Conservation (phyloP, 306 rosid species). For the Castanea sativa region DNA sequence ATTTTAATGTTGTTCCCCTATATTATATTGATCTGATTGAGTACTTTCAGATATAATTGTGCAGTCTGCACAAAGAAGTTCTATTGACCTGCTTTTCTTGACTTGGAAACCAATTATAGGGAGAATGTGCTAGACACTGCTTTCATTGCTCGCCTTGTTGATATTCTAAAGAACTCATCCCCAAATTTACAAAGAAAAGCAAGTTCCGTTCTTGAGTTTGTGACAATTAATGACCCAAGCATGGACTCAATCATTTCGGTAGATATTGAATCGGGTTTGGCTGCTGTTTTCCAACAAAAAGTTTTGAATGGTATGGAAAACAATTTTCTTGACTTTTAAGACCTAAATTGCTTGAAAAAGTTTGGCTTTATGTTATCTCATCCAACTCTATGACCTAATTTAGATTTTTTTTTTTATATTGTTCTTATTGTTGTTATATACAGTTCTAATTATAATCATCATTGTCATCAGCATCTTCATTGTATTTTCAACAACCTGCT, state of each 20-base stretch:
- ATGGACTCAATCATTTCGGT: slow-evolving; percentile 37
- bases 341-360: not conserved
- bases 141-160: slow-evolving; percentile 54
- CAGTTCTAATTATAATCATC: not conserved
- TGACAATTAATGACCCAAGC: slow-evolving; percentile 57
- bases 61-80: not conserved
- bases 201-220: slow-evolving; percentile 72
- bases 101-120: slow-evolving; percentile 34
- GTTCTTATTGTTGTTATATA: not conserved
- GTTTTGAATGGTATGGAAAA: slow-evolving; percentile 51
- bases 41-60: not conserved
- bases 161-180: slow-evolving; percentile 63
- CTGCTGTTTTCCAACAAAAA: slow-evolving; percentile 59
- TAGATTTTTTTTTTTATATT: not conserved
- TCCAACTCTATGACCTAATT: not conserved
- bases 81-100: not conserved
- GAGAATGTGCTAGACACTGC: slow-evolving; percentile 50
- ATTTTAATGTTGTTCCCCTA: not conserved
- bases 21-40: not conserved
- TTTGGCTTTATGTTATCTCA: not conserved
- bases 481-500: not conserved
- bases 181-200: slow-evolving; percentile 75
- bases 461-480: not conserved
- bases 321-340: not conserved
- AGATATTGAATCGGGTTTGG: slow-evolving; percentile 67